These are phyloP conservation scores for Hyaloscypha bicolor DNA, from an alignment of 495 filamentous ascomycete genomes.

Conservation along the genomic window DNA sequence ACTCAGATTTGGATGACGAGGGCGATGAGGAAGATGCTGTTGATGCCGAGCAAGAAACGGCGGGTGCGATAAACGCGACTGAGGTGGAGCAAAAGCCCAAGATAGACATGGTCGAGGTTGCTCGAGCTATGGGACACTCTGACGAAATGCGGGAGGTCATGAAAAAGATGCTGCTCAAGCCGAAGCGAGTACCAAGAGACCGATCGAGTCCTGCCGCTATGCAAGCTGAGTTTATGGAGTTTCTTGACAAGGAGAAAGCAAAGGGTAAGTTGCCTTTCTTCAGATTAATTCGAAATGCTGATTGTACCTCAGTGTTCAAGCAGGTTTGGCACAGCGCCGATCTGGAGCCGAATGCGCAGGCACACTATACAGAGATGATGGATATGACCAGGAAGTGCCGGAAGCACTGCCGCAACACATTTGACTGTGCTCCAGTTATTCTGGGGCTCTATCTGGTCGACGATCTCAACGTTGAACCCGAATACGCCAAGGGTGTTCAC, in stretches of 20 bases:
- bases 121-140: neutral
- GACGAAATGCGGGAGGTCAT: neutral
- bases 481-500: constrained; percentile 13
- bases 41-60: neutral
- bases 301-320: constrained; percentile 40
- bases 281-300: constrained; percentile 17
- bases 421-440: neutral
- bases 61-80: neutral
- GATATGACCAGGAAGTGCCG: constrained; percentile 35
- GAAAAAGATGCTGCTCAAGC: neutral
- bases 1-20: constrained; percentile 18
- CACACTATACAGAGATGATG: constrained; percentile 39
- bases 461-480: constrained; percentile 21
- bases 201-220: constrained; percentile 5
- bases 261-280: constrained; percentile 19
- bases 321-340: constrained; percentile 46
- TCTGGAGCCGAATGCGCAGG: constrained; percentile 41
- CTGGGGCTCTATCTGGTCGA: neutral
- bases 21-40: neutral
- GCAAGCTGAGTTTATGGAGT: constrained; percentile 22
- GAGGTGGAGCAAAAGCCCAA: neutral
- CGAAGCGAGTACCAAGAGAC: constrained; percentile 19
- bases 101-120: neutral
- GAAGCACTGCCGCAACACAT: constrained; percentile 12
- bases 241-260: constrained; percentile 25